Conservation (phyloP, 2,329 filamentous ascomycete species). For the Clarireedia hainanense region DNA sequence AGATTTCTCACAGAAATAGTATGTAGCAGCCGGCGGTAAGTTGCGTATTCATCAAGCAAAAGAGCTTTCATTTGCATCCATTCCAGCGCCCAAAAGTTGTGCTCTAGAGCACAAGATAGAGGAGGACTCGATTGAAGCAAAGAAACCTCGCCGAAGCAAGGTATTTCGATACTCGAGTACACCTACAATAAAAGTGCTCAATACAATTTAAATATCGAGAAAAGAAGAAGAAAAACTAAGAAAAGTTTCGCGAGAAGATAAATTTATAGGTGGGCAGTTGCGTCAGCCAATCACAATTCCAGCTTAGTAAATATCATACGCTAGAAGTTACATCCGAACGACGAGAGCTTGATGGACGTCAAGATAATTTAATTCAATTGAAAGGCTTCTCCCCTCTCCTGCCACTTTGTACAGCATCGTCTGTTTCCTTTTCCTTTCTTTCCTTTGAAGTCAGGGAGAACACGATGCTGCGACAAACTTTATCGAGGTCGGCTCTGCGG, state of each 20-base stretch:
- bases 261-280: slow-evolving; percentile 14
- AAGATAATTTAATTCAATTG: slow-evolving; percentile 9
- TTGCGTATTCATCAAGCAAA: slow-evolving; percentile 38
- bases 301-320: slow-evolving; percentile 19
- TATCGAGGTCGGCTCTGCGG: slow-evolving; percentile 62
- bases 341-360: slow-evolving; percentile 12
- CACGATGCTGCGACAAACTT: slow-evolving; percentile 61
- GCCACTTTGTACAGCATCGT: slow-evolving; percentile 14
- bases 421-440: slow-evolving; percentile 30
- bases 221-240: slow-evolving; percentile 26
- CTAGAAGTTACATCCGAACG: slow-evolving; percentile 10
- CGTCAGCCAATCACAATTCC: slow-evolving; percentile 18
- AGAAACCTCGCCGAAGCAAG: slow-evolving; percentile 29
- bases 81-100: slow-evolving; percentile 51
- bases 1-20: not conserved
- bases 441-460: slow-evolving; percentile 46
- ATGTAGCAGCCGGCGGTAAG: slow-evolving; percentile 72
- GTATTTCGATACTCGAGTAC: slow-evolving; percentile 42
- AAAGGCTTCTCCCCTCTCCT: slow-evolving; percentile 2
- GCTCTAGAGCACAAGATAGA: slow-evolving; percentile 67
- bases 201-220: slow-evolving; percentile 47
- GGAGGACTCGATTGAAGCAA: slow-evolving; percentile 51
- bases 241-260: slow-evolving; percentile 17
- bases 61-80: slow-evolving; percentile 60
- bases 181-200: slow-evolving; percentile 66